Conservation (phyloP, 148 eudicot species). For the Rhododendron ovatum region DNA sequence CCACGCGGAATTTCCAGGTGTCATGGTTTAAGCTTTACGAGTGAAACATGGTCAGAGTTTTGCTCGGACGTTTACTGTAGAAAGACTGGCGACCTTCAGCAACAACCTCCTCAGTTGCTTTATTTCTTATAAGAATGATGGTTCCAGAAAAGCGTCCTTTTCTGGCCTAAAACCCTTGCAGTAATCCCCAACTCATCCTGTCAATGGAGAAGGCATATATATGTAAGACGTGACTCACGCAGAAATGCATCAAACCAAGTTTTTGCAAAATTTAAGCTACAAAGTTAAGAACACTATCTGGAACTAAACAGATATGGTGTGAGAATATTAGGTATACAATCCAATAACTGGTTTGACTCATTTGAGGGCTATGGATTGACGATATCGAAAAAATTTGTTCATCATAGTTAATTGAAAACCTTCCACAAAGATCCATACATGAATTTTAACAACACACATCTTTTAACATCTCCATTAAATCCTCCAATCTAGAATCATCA, state of each 20-base stretch:
- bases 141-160: constrained; percentile 54
- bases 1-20: neutral
- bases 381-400: no score
- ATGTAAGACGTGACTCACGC: neutral
- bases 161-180: constrained; percentile 51
- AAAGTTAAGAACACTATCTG: neutral
- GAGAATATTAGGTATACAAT: neutral
- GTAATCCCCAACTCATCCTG: constrained; percentile 89
- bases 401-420: neutral
- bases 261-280: neutral
- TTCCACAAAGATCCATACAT: neutral
- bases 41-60: constrained; percentile 24
- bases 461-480: neutral
- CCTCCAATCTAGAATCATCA: neutral
- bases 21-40: neutral
- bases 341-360: neutral
- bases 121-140: constrained; percentile 52
- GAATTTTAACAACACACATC: no score
- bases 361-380: no score
- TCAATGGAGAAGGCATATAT: constrained; percentile 16
- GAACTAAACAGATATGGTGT: neutral
- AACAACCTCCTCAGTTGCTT: constrained; percentile 54
- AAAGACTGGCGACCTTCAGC: constrained; percentile 90
- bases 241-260: neutral
- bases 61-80: constrained; percentile 45